phyloP scores from a whole-genome alignment of 1,284 basidiomycete genomes.

The Vanrija sp. region DNA sequence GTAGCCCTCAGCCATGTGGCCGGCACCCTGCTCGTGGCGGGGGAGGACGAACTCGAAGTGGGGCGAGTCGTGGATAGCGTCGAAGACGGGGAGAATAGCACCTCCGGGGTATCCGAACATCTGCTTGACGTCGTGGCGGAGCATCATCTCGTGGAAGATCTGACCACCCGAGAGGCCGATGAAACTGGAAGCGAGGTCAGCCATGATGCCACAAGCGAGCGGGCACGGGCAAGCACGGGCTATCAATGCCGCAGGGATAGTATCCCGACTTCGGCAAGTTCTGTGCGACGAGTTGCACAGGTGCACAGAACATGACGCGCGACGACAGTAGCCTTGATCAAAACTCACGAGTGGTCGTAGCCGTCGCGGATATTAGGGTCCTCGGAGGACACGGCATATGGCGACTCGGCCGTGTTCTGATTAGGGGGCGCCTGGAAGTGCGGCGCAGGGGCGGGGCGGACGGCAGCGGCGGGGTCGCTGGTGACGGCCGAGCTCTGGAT shows the following conservation, averaged over 20 bases:
- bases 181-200: slow-evolving; percentile 53
- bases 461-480: slow-evolving; percentile 58
- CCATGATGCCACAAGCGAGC: neutral
- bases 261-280: neutral
- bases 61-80: slow-evolving; percentile 94
- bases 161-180: slow-evolving; percentile 92
- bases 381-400: slow-evolving; percentile 9
- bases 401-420: slow-evolving; percentile 32
- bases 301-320: neutral
- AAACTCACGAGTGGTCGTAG: slow-evolving; percentile 44
- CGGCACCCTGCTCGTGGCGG: slow-evolving; percentile 94
- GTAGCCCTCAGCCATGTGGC: slow-evolving; percentile 98
- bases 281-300: no score
- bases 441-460: slow-evolving; percentile 46
- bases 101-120: slow-evolving; percentile 98
- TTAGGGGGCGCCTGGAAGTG: slow-evolving; percentile 43
- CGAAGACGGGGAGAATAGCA: slow-evolving; percentile 96
- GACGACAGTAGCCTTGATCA: no score
- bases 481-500: slow-evolving; percentile 64
- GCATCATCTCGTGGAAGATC: slow-evolving; percentile 99
- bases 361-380: slow-evolving; percentile 18
- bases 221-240: neutral
- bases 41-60: slow-evolving; percentile 96
- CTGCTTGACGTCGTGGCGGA: slow-evolving; percentile 91
- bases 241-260: no score